These are phyloP conservation scores for Polytrichum formosum DNA, from an alignment of 225 moss, liverwort and hornwort species.

Conservation along the genomic window DNA sequence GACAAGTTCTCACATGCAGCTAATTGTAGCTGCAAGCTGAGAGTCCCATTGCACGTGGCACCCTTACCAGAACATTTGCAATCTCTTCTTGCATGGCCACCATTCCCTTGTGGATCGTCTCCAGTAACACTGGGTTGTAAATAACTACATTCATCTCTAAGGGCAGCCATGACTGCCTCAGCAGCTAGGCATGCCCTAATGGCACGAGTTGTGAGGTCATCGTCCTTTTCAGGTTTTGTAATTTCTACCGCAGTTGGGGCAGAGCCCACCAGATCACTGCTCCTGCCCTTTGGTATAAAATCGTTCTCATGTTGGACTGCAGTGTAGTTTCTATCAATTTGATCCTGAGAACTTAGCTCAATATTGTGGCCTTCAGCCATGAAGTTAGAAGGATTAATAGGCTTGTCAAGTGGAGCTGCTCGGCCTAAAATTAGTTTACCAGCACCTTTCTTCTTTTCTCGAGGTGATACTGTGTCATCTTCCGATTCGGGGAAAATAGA, in stretches of 20 bases:
- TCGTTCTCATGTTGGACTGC: not conserved
- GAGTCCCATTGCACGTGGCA: slow-evolving; percentile 14
- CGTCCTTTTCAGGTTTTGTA: not conserved
- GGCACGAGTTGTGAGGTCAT: slow-evolving; percentile 23
- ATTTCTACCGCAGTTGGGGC: not conserved
- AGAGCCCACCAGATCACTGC: slow-evolving; percentile 7
- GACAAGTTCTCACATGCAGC: slow-evolving; percentile 40
- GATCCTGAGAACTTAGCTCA: not conserved
- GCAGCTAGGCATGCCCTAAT: slow-evolving; percentile 31
- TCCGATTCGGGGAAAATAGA: slow-evolving; percentile 11
- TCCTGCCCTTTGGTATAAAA: not conserved
- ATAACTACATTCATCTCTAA: slow-evolving; percentile 37
- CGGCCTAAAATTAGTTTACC: slow-evolving; percentile 1
- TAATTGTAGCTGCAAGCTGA: slow-evolving; percentile 31
- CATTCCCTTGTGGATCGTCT: not conserved
- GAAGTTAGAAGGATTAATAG: slow-evolving; percentile 1
- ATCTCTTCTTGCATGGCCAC: slow-evolving; percentile 3
- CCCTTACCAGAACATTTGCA: slow-evolving; percentile 21
- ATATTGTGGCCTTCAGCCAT: slow-evolving; percentile 19
- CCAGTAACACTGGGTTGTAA: not conserved
- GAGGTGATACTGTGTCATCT: not conserved
- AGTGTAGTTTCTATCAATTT: not conserved
- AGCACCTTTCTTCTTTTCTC: not conserved
- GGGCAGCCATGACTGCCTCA: slow-evolving; percentile 22
- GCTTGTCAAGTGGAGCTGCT: not conserved